Evolutionary conservation across 352 stramenopile species (phyloP), one percentile per base, ranked within the genome.

Genomic region (Globisporangium acanthophoron): DNA sequence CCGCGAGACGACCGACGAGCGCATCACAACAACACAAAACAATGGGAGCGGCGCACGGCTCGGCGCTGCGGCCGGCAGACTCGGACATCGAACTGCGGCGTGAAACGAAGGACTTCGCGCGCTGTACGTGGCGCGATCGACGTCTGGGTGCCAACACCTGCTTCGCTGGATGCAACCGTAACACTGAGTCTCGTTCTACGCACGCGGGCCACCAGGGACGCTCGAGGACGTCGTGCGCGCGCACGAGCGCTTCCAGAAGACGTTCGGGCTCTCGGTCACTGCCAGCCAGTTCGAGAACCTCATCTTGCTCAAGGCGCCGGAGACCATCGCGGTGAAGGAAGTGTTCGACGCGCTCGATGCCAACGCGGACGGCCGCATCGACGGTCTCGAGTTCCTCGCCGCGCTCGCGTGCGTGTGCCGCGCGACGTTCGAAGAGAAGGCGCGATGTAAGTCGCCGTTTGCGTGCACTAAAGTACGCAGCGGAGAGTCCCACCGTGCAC

Each of bases 381-480:
- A 92, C 57, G 83, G 85, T 2, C 69, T 92, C 44, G 83, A 93
- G 58, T 85, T 94, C 29, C 60, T 94, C 29, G 79, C 77, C 3
- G 77, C 80, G 20, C 62, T 92, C n/a, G 65, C 73, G 0, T 89
- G 83, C 52, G 76, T 92, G 0, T 90, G 76, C 27, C 80, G 79
- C 29, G 80, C 76, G 1, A 76, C 68, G 15, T 94, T 94, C 58
- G 83, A 94, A 58, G 80, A 90, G 43, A 92, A 92, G 50, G 79
- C 80, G 2, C 71, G 78, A 50, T 92, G 83, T 94, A 75, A 51
- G 40, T 39, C 37, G 43, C 13, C 16, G 16, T 1, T 31, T 11
- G 20, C n/a, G 29, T 33, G 31, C 1, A 21, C 5, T 15, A 11
- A 16, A 46, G 15, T 5, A 47, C 11, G 12, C 4, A 43, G 13